These are phyloP conservation scores for Collybia sordida DNA, from an alignment of 768 basidiomycete genomes.

Conservation along the genomic window DNA sequence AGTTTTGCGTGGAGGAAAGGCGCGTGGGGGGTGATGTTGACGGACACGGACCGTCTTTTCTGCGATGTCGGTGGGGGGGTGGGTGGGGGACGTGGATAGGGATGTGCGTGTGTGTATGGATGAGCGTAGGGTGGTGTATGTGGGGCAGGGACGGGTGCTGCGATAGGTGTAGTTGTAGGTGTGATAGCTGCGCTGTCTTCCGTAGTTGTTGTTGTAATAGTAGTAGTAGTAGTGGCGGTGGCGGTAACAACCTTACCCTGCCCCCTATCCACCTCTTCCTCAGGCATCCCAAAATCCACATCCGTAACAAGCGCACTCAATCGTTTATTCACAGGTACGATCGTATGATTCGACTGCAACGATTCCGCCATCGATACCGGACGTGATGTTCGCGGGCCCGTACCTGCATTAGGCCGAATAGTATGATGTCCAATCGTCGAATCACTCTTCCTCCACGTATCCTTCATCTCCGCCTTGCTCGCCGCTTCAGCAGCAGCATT, in stretches of 20 bases:
- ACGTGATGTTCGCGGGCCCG: conserved; percentile 52
- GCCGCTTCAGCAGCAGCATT: conserved; percentile 4
- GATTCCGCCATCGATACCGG: conserved; percentile 82
- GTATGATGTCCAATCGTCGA: conserved; percentile 79
- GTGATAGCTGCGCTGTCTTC: conserved; percentile 1
- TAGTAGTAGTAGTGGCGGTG: conserved; percentile 6
- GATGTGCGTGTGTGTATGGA: too few relatives aligned
- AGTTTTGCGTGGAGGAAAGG: conserved; percentile 19
- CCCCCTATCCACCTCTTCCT: conserved; percentile 40
- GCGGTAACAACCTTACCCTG: background rate
- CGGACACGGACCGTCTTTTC: conserved; percentile 64
- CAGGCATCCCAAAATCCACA: conserved; percentile 63
- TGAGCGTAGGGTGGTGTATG: too few relatives aligned
- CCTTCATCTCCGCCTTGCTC: conserved; percentile 50
- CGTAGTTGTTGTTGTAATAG: conserved; percentile 4
- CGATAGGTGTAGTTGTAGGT: conserved; percentile 7
- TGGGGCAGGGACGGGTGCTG: too few relatives aligned
- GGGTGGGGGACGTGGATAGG: too few relatives aligned
- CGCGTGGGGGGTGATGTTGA: conserved; percentile 43
- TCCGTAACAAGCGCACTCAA: conserved; percentile 69
- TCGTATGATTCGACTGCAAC: conserved; percentile 68
- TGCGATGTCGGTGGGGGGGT: conserved; percentile 44
- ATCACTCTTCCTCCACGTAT: conserved; percentile 80
- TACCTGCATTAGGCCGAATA: conserved; percentile 50
- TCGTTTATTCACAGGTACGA: conserved; percentile 66